Evolutionary conservation across 1,284 basidiomycete genomes (phyloP), one percentile per base, ranked within the genome.

Genomic region (Stereum hirsutum): DNA sequence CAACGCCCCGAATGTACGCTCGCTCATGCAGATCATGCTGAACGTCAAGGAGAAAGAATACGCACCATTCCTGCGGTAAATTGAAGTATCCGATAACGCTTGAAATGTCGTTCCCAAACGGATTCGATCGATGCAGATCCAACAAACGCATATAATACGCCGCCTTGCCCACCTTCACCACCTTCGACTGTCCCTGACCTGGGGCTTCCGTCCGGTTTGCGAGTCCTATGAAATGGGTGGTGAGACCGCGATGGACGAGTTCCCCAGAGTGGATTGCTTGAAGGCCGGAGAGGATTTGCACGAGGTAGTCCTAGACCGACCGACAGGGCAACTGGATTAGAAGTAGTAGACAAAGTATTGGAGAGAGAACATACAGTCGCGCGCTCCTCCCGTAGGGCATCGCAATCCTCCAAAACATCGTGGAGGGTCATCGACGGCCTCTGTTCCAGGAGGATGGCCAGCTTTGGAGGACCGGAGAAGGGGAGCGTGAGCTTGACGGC

Each of bases 71-170:
- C 35, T 84, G 81, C 1, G 81, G 74, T 23, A 74, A 56, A 12
- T 54, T 56, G 4, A 59, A 49, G 38, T 75, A 72, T 24, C 76
- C 74, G 2, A 57, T 49, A 27, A 55, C 51, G 6, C 57, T 46
- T 4, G 64, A 56, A 21, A 66, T 51, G 36, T 66, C 60, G 25
- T 62, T 56, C 12, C 72, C 71, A 52, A 88, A 83, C 0, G 78
- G 70, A 51, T 89, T 86, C 8, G 85, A 89, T 15, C 75, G 70
- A 51, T 89, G 81, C 20, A 88, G 60, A 53, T 88, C 84, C 14
- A 80, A 65, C 19, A 89, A 63, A 4, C 72, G 72, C 4, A 75
- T 75, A 52, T 78, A 69, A 52, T 76, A 89, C 4, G 69, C 72
- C 5, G 74, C 74, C 52, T 75, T 75, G 31, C 75, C 75, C 3